Evolutionary conservation across 148 eudicot species (phyloP), one percentile per base, ranked within the genome.

Genomic region (Cornus controversa): DNA sequence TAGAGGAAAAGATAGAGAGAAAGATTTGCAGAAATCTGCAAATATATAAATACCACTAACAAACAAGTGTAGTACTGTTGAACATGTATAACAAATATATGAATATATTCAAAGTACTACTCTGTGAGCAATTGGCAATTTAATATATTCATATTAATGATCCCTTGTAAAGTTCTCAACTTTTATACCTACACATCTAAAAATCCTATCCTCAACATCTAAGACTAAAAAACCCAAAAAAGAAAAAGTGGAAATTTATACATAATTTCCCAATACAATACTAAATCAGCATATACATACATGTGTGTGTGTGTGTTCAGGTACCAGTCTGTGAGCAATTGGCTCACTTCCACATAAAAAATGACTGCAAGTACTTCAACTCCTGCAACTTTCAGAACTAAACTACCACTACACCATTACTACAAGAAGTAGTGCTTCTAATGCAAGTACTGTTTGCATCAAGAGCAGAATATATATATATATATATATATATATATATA

Each of bases 391-490:
- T n/a, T 2, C 37, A 68, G 47, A 31, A 31, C 71, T 5, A 31
- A 57, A 58, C 45, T n/a, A 22, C 34, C 15, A 36, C 68, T 23
- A n/a, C 3, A 14, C 70, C 22, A 16, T 22, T 27, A 40, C 57
- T 4, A 42, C 31, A 42, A 36, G 53, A 31, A 31, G 34, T 15
- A 70, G 31, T 70, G 58, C 58, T 45, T 31, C 34, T 31, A 40
- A 11, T 28, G 58, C 63, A 8, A 28, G 1, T 29, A 73, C 68
- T 62, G 53, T 74, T 74, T 74, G 67, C 67, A 74, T 74, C 76
- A 74, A 62, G 60, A 74, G 76, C 15, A 60, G 31, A 16, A 74
- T 62, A 10, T 5, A 31, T 5, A 6, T 11, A 31, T 1, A 29
- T 0, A 31, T 5, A 31, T 5, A 31, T 5, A 31, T 5, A 31